A percentile compares a stretch with the other conserved stretches of the same genome.
Evolutionary conservation across 768 basidiomycete genomes (phyloP).

Genomic region (Naganishia randhawae): DNA sequence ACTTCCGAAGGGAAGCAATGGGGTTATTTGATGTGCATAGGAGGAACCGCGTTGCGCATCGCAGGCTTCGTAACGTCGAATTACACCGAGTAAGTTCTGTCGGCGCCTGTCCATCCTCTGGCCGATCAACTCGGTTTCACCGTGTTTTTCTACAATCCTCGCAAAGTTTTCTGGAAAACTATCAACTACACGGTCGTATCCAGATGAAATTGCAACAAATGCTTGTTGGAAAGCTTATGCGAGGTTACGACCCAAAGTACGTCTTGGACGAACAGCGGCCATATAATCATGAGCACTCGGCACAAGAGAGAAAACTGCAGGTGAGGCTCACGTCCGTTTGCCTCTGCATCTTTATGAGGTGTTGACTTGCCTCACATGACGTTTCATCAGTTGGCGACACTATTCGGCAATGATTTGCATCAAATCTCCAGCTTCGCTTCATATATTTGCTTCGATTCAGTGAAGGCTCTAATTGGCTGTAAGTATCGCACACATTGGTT

Average conservation of each 20-base stretch:
- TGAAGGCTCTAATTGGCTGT: constrained; percentile 1
- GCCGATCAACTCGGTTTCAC: too few relatives aligned
- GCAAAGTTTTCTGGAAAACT: constrained; percentile 13
- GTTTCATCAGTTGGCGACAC: background rate
- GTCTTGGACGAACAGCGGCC: background rate
- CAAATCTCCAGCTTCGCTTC: constrained; percentile 1
- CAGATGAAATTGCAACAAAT: constrained; percentile 18
- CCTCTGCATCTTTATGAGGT: background rate
- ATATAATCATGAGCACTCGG: background rate
- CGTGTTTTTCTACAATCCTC: too few relatives aligned
- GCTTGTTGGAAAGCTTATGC: constrained; percentile 3
- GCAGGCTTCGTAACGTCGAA: background rate
- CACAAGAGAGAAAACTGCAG: background rate
- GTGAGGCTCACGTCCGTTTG: background rate
- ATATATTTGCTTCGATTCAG: background rate
- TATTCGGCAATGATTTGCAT: constrained; percentile 8
- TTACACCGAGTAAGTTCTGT: constrained; percentile 6
- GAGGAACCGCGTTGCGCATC: background rate
- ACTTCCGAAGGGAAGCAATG: constrained; percentile 4
- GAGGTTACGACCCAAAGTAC: constrained; percentile 11
- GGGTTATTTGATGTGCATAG: constrained; percentile 14
- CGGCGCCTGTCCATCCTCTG: background rate
- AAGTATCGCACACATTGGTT: background rate
- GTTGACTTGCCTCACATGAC: too few relatives aligned
- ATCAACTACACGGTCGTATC: constrained; percentile 11